Percentiles rank a stretch among this genome's conserved stretches.
These are phyloP conservation scores for Auricularia heimuer DNA, from an alignment of 768 basidiomycete genomes.

Conservation along the genomic window DNA sequence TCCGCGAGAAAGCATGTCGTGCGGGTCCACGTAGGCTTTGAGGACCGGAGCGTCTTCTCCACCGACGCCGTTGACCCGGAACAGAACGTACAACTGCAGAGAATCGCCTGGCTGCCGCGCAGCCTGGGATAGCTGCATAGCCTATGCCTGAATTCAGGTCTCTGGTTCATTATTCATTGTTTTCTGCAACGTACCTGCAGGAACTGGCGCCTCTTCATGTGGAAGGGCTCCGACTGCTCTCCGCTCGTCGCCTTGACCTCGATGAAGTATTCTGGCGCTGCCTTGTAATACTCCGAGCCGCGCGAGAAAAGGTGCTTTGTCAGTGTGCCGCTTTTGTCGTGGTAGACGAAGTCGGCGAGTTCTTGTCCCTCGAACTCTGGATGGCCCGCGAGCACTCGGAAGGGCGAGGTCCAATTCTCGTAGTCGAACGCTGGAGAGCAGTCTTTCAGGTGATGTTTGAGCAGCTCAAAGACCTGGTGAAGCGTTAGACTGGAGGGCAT, in stretches of 20 bases:
- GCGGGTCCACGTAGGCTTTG: neutral
- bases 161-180: neutral
- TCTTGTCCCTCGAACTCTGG: neutral
- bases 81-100: neutral
- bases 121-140: neutral
- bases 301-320: constrained; percentile 14
- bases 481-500: neutral
- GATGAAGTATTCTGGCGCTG: constrained; percentile 16
- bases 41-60: neutral
- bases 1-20: neutral
- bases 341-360: constrained; percentile 18
- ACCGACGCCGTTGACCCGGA: neutral
- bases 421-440: neutral
- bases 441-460: neutral
- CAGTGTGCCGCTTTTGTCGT: constrained; percentile 14
- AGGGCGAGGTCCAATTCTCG: neutral
- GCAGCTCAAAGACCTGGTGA: neutral
- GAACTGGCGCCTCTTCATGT: constrained; percentile 17
- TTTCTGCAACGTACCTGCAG: constrained; percentile 11
- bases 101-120: neutral
- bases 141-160: neutral
- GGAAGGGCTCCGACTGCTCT: constrained; percentile 13
- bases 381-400: neutral
- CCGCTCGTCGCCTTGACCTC: constrained; percentile 20
- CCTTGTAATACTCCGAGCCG: constrained; percentile 11